These are phyloP conservation scores for Nasturtium officinale DNA, from an alignment of 345 rosid species.

Conservation along the genomic window DNA sequence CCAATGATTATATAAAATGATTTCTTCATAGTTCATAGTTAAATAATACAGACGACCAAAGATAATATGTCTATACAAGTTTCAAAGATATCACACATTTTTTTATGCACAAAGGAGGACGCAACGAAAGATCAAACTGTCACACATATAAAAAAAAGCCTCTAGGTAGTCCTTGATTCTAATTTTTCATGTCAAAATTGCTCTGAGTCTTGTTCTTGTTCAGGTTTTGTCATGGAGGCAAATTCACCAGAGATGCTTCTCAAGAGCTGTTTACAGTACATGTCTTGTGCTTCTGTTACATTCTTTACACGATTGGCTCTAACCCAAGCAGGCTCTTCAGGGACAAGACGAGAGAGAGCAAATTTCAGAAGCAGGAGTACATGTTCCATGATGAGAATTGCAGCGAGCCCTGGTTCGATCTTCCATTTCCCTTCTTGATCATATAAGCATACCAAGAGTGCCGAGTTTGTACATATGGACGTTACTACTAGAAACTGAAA, in stretches of 20 bases:
- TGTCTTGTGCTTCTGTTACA: conserved; percentile 69
- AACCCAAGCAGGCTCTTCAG: conserved; percentile 98
- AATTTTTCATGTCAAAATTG: not conserved
- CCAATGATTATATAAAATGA: conserved; percentile 3
- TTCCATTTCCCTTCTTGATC: conserved; percentile 90
- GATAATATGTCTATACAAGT: conserved; percentile 25
- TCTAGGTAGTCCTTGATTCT: not conserved
- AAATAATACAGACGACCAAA: conserved; percentile 12
- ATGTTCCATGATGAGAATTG: conserved; percentile 82
- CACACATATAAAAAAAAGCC: not conserved
- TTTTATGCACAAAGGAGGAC: conserved; percentile 5
- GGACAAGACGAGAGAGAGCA: conserved; percentile 76
- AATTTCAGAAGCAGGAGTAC: conserved; percentile 77
- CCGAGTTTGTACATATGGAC: conserved; percentile 93
- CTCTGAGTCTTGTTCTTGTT: conserved; percentile 28
- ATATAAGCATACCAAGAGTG: conserved; percentile 80
- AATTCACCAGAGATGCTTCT: conserved; percentile 54
- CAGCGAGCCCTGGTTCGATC: conserved; percentile 91
- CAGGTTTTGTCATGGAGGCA: conserved; percentile 24
- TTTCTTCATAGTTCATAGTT: conserved; percentile 22
- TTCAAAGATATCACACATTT: conserved; percentile 13
- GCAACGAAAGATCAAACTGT: conserved; percentile 14
- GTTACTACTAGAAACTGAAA: conserved; percentile 76
- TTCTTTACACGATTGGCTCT: conserved; percentile 71
- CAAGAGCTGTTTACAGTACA: conserved; percentile 73